Conservation (phyloP, 805 yeast genomes). For the Barnettozyma wickerhamii region DNA sequence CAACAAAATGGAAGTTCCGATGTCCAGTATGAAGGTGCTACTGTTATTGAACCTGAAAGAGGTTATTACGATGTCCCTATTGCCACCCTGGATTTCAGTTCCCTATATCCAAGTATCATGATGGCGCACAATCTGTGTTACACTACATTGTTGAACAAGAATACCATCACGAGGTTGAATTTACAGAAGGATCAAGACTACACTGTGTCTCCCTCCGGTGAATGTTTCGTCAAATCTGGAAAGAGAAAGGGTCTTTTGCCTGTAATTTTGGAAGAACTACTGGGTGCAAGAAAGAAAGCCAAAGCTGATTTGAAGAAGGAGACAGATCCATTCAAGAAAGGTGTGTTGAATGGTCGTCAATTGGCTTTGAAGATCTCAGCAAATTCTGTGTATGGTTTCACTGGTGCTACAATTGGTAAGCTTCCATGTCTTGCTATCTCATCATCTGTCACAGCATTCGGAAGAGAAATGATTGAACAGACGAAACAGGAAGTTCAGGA, state of each 20-base stretch:
- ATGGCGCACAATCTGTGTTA: constrained; percentile 98
- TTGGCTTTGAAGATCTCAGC: constrained; percentile 95
- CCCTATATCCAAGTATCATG: constrained; percentile 96
- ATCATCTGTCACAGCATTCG: constrained; percentile 91
- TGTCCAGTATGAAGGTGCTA: constrained; percentile 97
- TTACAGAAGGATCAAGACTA: constrained; percentile 74
- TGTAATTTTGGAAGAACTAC: constrained; percentile 81
- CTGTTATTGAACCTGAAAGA: constrained; percentile 93
- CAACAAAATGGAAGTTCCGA: constrained; percentile 72
- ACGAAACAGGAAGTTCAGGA: constrained; percentile 85
- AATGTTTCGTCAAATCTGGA: constrained; percentile 70
- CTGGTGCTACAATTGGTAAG: constrained; percentile 98
- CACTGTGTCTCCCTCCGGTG: constrained; percentile 86
- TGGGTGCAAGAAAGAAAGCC: constrained; percentile 90
- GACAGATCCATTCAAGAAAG: constrained; percentile 88
- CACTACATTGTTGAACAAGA: constrained; percentile 75
- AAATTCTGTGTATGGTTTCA: constrained; percentile 96
- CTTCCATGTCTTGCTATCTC: constrained; percentile 96
- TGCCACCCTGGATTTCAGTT: constrained; percentile 96
- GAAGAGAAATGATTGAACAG: constrained; percentile 93
- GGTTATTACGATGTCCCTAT: constrained; percentile 97
- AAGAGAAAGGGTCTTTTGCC: constrained; percentile 86
- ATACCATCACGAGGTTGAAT: constrained; percentile 59
- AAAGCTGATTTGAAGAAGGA: constrained; percentile 87
- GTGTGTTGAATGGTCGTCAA: constrained; percentile 95